phyloP scores from a whole-genome alignment of 495 filamentous ascomycete genomes.

The Clohesyomyces aquaticus region DNA sequence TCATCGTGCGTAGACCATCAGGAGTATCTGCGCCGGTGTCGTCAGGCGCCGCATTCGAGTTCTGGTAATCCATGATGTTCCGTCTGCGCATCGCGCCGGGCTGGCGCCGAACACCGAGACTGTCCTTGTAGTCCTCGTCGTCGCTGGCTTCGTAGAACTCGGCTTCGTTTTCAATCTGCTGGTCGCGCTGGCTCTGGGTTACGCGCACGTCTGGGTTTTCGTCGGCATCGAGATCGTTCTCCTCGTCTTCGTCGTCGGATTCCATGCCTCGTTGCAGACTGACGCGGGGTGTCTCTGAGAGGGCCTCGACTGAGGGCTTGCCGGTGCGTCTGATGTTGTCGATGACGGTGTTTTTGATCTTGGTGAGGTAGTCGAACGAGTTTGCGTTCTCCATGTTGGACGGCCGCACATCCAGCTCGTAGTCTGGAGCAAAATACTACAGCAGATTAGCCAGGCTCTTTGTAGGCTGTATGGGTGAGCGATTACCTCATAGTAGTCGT shows the following conservation, averaged over 20 bases:
- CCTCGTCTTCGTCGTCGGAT: constrained; percentile 84
- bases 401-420: constrained; percentile 88
- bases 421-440: constrained; percentile 96
- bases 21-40: constrained; percentile 44
- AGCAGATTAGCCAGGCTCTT: constrained; percentile 6
- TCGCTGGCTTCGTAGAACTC: constrained; percentile 63
- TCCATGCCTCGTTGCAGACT: constrained; percentile 62
- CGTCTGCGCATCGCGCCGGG: constrained; percentile 60
- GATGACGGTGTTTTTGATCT: constrained; percentile 89
- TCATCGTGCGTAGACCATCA: constrained; percentile 21
- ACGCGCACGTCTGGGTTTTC: constrained; percentile 82
- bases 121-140: constrained; percentile 79
- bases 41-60: constrained; percentile 63
- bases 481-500: constrained; percentile 94
- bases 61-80: constrained; percentile 73
- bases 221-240: constrained; percentile 89
- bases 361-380: constrained; percentile 88
- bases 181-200: constrained; percentile 83
- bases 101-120: constrained; percentile 70
- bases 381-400: constrained; percentile 99
- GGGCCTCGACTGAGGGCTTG: constrained; percentile 92
- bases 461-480: constrained; percentile 19
- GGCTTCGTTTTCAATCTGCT: constrained; percentile 55
- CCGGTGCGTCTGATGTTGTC: constrained; percentile 91
- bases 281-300: constrained; percentile 80